These are phyloP conservation scores for Solanum hybrid DNA, from an alignment of 305 asterid genomes.

Conservation along the genomic window DNA sequence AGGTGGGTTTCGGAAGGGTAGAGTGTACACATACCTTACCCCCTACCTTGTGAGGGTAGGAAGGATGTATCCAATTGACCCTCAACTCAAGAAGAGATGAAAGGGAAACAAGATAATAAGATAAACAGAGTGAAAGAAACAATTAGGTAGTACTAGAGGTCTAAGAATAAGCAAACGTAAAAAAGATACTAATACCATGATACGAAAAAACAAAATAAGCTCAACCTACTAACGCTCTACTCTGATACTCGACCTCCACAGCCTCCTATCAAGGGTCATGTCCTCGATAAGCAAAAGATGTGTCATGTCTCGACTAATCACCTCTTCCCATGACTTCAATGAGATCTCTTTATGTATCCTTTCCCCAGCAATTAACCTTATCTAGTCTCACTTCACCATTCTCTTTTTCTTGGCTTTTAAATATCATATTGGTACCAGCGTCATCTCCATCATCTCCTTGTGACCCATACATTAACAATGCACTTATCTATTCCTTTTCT, in stretches of 20 bases:
- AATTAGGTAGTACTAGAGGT: neutral
- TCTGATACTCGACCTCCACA: neutral
- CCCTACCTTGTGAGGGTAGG: neutral
- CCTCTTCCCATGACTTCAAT: neutral
- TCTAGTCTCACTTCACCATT: neutral
- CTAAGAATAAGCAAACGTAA: neutral
- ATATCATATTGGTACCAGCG: neutral
- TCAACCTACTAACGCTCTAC: neutral
- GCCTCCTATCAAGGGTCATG: neutral
- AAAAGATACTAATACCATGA: neutral
- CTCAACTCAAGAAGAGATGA: neutral
- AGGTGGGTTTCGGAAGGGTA: neutral
- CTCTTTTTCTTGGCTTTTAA: neutral
- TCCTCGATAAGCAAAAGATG: neutral
- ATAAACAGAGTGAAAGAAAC: neutral
- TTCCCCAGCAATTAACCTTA: neutral
- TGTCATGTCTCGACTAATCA: neutral
- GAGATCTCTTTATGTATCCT: neutral
- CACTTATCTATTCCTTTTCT: neutral
- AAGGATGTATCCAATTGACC: neutral
- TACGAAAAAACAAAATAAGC: neutral
- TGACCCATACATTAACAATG: neutral
- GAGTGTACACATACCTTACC: neutral
- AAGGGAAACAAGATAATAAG: neutral
- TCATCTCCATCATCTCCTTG: neutral